Base-by-base conservation (phyloP, 2,329 filamentous ascomycete genomes). In the Talaromyces sp. region DNA sequence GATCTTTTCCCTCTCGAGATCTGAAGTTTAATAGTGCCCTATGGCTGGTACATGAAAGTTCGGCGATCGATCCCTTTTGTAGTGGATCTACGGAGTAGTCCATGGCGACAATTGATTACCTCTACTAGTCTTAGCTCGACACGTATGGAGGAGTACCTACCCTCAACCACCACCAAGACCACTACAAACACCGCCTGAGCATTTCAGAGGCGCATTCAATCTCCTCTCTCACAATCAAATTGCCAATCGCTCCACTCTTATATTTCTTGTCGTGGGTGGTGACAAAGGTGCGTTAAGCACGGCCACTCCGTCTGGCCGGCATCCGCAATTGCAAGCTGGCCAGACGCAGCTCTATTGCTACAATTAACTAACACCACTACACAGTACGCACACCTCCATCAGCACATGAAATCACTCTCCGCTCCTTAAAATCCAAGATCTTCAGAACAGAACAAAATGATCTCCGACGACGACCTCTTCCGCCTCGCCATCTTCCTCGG, bases 381-480 rank as follows among this genome's bases (percentile, higher is more conserved):
- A 35, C 31, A 54, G 50, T 6, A 35, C 50, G 31, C 8, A 19
- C 27, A 14, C 50, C 11, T 54, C n/a, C 48, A 35, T 19, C 16
- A 5, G 22, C 50, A 54, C 10, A 33, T 35, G 11, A 3, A 35
- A 9, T 7, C 5, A 33, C 19, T 31, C 3, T 3, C 31, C 48
- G 9, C 48, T 16, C 47, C 16, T 14, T 11, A 33, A 45, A 10
- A 22, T 27, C 27, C 27, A 56, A 54, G 4, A 35, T n/a, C 45
- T 43, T 16, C 11, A 56, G 13, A 37, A 13, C 11, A 56, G 13
- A 37, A 13, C 37, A 56, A n/a, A 27, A 99, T 99, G 95, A 98
- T 99, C 77, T 90, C 93, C 77, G 95, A 99, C 87, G 83, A 85
- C 77, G 89, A 95, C 70, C 89, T 99, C 73, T 97, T 98, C 85